phyloP scores from a whole-genome alignment of 306 rosid species.

The Macrotyloma uniflorum region DNA sequence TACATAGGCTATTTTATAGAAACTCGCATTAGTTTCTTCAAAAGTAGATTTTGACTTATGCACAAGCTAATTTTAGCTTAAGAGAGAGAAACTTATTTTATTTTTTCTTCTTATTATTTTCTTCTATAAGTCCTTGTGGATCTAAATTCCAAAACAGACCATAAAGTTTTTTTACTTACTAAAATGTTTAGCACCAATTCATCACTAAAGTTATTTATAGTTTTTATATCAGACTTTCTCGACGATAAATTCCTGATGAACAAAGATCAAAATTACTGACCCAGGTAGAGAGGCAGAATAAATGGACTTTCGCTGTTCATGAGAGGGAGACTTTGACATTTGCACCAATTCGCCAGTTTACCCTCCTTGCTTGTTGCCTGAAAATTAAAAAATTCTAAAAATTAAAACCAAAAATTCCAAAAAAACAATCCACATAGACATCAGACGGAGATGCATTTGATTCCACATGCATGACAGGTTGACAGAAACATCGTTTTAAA shows the following conservation, averaged over 20 bases:
- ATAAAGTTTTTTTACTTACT: slow-evolving; percentile 7
- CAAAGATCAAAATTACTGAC: slow-evolving; percentile 45
- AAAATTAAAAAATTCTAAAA: slow-evolving; percentile 38
- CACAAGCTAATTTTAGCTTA: background rate
- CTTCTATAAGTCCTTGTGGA: background rate
- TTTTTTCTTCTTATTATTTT: background rate
- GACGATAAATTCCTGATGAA: slow-evolving; percentile 23
- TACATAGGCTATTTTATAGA: background rate
- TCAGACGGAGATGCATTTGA: slow-evolving; percentile 3
- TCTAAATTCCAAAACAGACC: slow-evolving; percentile 7
- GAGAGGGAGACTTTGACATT: slow-evolving; percentile 81
- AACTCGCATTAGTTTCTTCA: background rate
- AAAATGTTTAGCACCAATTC: background rate
- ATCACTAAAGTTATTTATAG: background rate
- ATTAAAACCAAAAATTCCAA: background rate
- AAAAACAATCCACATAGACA: background rate
- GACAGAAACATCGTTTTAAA: background rate
- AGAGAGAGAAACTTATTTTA: background rate
- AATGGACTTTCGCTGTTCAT: slow-evolving; percentile 42
- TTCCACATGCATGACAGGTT: background rate
- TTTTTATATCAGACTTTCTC: background rate
- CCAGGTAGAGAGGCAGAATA: slow-evolving; percentile 52
- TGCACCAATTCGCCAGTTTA: slow-evolving; percentile 54
- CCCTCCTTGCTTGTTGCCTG: slow-evolving; percentile 55
- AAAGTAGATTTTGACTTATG: background rate